Evolutionary conservation across 2,329 filamentous ascomycete genomes (phyloP), one percentile per base, ranked within the genome.

Genomic region (Botrytis porri): DNA sequence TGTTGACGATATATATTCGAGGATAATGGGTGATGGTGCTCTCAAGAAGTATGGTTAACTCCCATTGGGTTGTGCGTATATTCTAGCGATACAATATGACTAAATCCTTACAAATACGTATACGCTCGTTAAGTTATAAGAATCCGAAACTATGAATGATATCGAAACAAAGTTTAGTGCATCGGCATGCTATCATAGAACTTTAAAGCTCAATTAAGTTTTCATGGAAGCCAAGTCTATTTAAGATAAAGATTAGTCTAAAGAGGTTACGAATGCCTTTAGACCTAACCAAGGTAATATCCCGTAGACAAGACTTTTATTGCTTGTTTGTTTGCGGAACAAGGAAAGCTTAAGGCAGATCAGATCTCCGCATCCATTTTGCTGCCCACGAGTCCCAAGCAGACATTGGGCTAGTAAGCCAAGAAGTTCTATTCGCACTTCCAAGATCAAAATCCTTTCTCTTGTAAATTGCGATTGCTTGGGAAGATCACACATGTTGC

Each of bases 341-440:
- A 61, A 35, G 54, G 39, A 48, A 71, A 62, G 69, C 59, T 71
- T 51, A 39, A 57, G 35, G 69, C 60, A 71, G 69, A 71, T 71
- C 69, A 51, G 69, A 70, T 70, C 69, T 70, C 69, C 59, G 64
- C 32, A 70, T n/a, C 37, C 39, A 43, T 51, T 70, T 57, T 43
- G 10, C 14, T 41, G 54, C 67, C 39, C 67, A 62, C 54, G 67
- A 59, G 35, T 62, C 69, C 43, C 29, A 64, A 29, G 64, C 39
- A 71, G 43, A 64, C 60, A 64, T 37, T 51, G 16, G 48, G 45
- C 45, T 66, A 14, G 14, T 4, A 22, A 29, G 59, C 54, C 57
- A 70, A 70, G 67, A 67, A 39, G 39, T 67, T 54, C 64, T 67
- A 67, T 54, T 39, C 25, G 9, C 35, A 66, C 64, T 54, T 66